Percentiles rank a stretch among this genome's conserved stretches.
These are phyloP conservation scores for Ananas comosus DNA, from an alignment of 176 grass and related monocot species.

Conservation along the genomic window DNA sequence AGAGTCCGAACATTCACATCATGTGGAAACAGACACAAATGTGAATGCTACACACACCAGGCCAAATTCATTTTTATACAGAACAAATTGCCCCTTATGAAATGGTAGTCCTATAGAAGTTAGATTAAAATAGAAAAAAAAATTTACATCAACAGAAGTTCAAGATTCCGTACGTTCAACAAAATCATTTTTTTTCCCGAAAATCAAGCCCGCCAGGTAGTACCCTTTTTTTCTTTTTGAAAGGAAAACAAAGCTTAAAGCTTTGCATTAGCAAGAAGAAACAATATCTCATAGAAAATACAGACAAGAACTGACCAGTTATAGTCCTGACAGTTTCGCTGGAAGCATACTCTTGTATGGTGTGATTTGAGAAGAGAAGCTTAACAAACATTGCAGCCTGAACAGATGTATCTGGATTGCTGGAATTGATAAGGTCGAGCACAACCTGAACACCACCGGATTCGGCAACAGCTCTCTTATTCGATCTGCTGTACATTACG, in stretches of 20 bases:
- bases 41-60: not conserved
- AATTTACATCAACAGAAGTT: no score
- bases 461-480: conserved; percentile 99
- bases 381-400: conserved; percentile 99
- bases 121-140: not conserved
- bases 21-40: not conserved
- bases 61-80: not conserved
- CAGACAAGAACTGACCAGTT: conserved; percentile 49
- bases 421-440: conserved; percentile 93
- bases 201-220: no score
- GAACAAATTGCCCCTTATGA: not conserved
- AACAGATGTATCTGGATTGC: conserved; percentile 98
- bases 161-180: no score
- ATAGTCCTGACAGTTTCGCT: conserved; percentile 98
- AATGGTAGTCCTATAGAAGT: not conserved
- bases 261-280: no score
- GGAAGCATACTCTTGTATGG: conserved; percentile 97
- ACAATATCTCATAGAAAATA: not conserved
- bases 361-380: conserved; percentile 94
- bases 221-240: not conserved
- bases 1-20: not conserved
- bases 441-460: conserved; percentile 96
- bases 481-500: conserved; percentile 92
- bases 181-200: no score
- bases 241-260: not conserved